Evolutionary conservation across 106 monocot genomes (phyloP).

Genomic region (Hemerocallis citrina): DNA sequence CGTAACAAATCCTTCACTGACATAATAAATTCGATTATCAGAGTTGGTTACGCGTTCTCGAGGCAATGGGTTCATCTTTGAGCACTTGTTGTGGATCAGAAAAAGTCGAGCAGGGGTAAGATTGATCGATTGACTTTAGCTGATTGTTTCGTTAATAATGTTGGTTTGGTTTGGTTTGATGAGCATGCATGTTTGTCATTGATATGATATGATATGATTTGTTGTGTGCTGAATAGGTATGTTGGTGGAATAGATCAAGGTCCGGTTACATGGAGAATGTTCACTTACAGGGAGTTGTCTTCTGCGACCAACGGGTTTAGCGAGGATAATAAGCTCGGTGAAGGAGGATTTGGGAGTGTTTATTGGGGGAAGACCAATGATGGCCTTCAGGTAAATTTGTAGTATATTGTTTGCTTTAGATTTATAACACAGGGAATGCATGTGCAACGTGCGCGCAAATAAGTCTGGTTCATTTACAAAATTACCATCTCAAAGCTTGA

Average conservation of each 20-base stretch:
- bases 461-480: too few species aligned
- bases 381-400: constrained; percentile 34
- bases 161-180: too few species aligned
- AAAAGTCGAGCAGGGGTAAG: constrained; percentile 26
- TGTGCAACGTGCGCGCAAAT: too few species aligned
- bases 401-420: neutral
- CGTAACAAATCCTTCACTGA: too few species aligned
- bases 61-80: constrained; percentile 14
- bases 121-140: neutral
- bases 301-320: constrained; percentile 29
- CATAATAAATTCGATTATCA: too few species aligned
- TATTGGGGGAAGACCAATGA: constrained; percentile 36
- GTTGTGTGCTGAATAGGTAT: too few species aligned
- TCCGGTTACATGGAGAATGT: constrained; percentile 28
- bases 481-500: too few species aligned
- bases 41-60: too few species aligned
- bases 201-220: too few species aligned
- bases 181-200: too few species aligned
- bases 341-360: constrained; percentile 44
- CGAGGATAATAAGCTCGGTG: constrained; percentile 32
- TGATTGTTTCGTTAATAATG: neutral
- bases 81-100: constrained; percentile 20
- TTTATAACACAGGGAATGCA: too few species aligned
- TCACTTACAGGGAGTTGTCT: constrained; percentile 33
- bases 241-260: neutral